A percentile compares a stretch with the other conserved stretches of the same genome.
These are phyloP conservation scores for Penicillium tannophilum DNA, from an alignment of 495 filamentous ascomycete species.

Conservation along the genomic window DNA sequence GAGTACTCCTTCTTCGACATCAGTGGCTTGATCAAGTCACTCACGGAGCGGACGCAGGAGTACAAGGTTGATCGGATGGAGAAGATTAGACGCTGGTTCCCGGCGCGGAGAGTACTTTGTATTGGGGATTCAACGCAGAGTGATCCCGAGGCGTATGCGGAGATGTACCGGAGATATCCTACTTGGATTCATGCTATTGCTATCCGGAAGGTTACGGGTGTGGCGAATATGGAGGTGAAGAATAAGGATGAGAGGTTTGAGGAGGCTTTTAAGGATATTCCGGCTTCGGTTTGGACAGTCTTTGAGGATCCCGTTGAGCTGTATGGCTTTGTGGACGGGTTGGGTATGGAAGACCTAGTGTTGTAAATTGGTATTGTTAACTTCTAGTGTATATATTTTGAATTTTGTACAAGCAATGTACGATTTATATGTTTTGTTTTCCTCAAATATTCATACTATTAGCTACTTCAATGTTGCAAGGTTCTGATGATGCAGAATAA, in stretches of 20 bases:
- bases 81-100: constrained; percentile 75
- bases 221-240: constrained; percentile 70
- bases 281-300: constrained; percentile 70
- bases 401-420: background rate
- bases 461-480: too few relatives aligned
- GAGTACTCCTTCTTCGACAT: constrained; percentile 89
- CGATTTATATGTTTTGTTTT: too few relatives aligned
- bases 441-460: too few relatives aligned
- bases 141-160: constrained; percentile 88
- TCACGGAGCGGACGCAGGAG: constrained; percentile 78
- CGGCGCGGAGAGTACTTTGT: constrained; percentile 74
- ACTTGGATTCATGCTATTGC: constrained; percentile 79
- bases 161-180: constrained; percentile 63
- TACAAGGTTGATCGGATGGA: constrained; percentile 85
- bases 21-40: constrained; percentile 70
- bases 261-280: constrained; percentile 77
- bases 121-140: constrained; percentile 91
- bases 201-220: constrained; percentile 80
- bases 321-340: constrained; percentile 45
- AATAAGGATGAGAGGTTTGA: constrained; percentile 76
- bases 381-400: background rate
- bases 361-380: constrained; percentile 10
- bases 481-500: too few relatives aligned
- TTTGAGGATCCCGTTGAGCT: constrained; percentile 76
- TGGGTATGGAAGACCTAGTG: constrained; percentile 36